Percentiles rank a stretch among this genome's conserved stretches.
Conservation (phyloP, 768 basidiomycete genomes). For the Tubosaeta brunneosetosa region DNA sequence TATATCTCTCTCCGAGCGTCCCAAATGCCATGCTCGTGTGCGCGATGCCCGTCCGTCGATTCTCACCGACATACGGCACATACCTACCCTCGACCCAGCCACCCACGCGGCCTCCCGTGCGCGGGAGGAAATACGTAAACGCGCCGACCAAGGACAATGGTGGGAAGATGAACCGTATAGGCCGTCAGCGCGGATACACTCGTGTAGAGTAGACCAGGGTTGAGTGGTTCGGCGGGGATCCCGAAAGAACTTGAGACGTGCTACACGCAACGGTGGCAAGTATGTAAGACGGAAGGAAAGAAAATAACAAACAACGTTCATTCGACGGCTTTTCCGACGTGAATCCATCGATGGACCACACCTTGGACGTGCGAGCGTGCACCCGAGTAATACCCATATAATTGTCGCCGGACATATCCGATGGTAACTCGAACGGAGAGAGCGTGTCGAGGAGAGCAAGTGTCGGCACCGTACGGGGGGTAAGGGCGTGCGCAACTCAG, state of each 20-base stretch:
- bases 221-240: conserved; percentile 78
- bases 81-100: conserved; percentile 68
- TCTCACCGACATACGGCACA: conserved; percentile 62
- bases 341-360: conserved; percentile 78
- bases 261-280: conserved; percentile 39
- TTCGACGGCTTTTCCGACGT: conserved; percentile 80
- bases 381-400: conserved; percentile 50
- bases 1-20: conserved; percentile 48
- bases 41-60: conserved; percentile 59
- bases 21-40: conserved; percentile 59
- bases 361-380: conserved; percentile 66
- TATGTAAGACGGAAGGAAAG: not conserved
- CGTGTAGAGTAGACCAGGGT: conserved; percentile 86
- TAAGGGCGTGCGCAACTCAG: too few relatives aligned
- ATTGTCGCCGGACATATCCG: conserved; percentile 57
- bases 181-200: conserved; percentile 83
- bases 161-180: conserved; percentile 69
- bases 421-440: conserved; percentile 73
- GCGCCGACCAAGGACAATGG: conserved; percentile 68
- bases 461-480: too few relatives aligned
- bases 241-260: conserved; percentile 76
- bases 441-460: conserved; percentile 70
- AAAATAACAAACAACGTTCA: conserved; percentile 44
- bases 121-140: conserved; percentile 80
- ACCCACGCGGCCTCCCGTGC: conserved; percentile 67